Evolutionary conservation across 495 filamentous ascomycete genomes (phyloP), one percentile per base, ranked within the genome.

Genomic region (Lasiosphaeris hirsuta): DNA sequence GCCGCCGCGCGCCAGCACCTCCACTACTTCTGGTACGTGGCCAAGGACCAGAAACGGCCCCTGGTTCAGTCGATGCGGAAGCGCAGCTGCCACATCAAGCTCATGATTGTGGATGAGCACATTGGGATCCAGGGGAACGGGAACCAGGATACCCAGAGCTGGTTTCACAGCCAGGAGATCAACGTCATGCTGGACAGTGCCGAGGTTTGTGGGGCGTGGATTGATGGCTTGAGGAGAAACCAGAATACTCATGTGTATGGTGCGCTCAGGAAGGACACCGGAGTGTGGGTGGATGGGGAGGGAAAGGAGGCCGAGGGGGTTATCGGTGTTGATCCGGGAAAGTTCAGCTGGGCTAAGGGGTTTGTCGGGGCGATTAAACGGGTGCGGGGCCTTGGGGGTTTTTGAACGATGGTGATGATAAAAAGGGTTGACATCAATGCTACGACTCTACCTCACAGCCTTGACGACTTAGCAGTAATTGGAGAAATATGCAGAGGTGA

Each of bases 121-220:
- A 71, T 92, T 58, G 86, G 79, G 10, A 85, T 91, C 46, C 79
- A 86, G 73, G 87, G 88, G 6, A 89, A 83, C 59, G 88, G 89
- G 0, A 92, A 92, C 64, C 83, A 89, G 63, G 88, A 92, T 53
- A 90, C 88, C n/a, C 89, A 92, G 72, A 83, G 78, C 56, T 92
- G 85, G 83, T 90, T 76, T 60, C 88, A 92, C 65, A 83, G 78
- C 37, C 86, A 90, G 68, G 89, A 92, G 65, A 78, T 87, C 54
- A 92, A 92, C 62, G 61, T 90, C 10, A 79, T 92, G 76, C 64
- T 90, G 11, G 88, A 92, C 54, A 84, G 80, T 3, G 63, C 67
- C 0, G 52, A 72, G 2, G 63, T 91, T 7, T 92, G 88, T 58
- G 59, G 65, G 53, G 69, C 72, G 37, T 91, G 88, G 88, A 73